These are phyloP conservation scores for Erysiphe neolycopersici DNA, from an alignment of 2,329 filamentous ascomycete species.

Conservation along the genomic window DNA sequence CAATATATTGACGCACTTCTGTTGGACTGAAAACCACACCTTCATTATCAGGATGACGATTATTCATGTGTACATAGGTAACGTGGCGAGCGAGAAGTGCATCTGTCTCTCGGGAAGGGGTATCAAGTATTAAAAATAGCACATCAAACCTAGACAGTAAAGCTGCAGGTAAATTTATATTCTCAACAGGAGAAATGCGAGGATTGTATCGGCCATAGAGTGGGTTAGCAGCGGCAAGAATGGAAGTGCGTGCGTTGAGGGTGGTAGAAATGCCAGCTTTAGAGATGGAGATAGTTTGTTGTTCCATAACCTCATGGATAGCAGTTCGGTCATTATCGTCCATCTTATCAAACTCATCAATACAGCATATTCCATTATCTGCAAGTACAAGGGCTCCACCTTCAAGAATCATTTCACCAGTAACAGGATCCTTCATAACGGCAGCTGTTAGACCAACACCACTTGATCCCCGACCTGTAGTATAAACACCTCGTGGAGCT, in stretches of 20 bases:
- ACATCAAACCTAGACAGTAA: constrained; percentile 97
- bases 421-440: constrained; percentile 75
- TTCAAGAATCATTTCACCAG: constrained; percentile 91
- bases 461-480: constrained; percentile 91
- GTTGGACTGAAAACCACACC: constrained; percentile 67
- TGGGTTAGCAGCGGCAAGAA: constrained; percentile 84
- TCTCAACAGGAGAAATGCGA: constrained; percentile 89
- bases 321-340: constrained; percentile 90
- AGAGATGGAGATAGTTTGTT: constrained; percentile 96
- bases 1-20: constrained; percentile 89
- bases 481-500: constrained; percentile 92
- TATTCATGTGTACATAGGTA: constrained; percentile 91
- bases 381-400: constrained; percentile 98
- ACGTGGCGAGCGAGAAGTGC: constrained; percentile 90
- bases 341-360: constrained; percentile 99
- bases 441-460: constrained; percentile 96
- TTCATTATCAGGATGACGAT: constrained; percentile 55
- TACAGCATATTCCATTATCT: constrained; percentile 89
- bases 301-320: constrained; percentile 99
- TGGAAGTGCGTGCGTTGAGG: constrained; percentile 81
- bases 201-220: constrained; percentile 97
- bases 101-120: constrained; percentile 70
- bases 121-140: constrained; percentile 96
- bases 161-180: constrained; percentile 97
- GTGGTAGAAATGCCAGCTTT: constrained; percentile 98